phyloP scores from a whole-genome alignment of 371 early-diverging fungal genomes.

The Mortierella sp. region DNA sequence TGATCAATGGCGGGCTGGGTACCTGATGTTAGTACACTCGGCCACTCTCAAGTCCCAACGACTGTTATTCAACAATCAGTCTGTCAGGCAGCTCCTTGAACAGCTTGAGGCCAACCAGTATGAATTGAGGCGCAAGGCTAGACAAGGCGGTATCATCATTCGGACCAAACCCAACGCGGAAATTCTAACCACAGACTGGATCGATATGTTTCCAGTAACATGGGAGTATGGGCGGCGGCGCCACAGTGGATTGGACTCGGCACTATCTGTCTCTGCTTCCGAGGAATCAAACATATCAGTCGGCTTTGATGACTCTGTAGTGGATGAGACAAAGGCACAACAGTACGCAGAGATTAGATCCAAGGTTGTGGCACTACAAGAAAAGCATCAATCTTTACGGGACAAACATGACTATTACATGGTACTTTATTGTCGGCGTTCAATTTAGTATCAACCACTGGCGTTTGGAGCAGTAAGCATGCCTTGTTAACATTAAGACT shows the following conservation, averaged over 20 bases:
- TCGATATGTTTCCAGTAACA: conserved; percentile 42
- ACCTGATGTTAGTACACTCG: conserved; percentile 19
- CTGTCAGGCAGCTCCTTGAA: conserved; percentile 41
- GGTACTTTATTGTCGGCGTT: conserved; percentile 10
- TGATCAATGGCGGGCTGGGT: no score
- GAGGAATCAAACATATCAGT: neutral
- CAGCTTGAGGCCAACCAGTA: conserved; percentile 38
- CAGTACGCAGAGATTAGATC: conserved; percentile 35
- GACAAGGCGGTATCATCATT: conserved; percentile 43
- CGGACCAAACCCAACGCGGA: conserved; percentile 38
- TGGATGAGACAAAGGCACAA: conserved; percentile 9
- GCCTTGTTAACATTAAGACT: no score
- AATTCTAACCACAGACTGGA: conserved; percentile 33
- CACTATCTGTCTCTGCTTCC: conserved; percentile 9
- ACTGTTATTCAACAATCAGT: conserved; percentile 35
- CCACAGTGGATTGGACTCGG: neutral
- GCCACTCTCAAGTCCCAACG: conserved; percentile 32
- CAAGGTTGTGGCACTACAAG: conserved; percentile 30
- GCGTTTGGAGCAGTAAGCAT: no score
- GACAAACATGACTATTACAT: conserved; percentile 44
- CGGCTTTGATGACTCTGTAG: neutral
- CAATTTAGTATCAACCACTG: no score
- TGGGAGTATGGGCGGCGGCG: conserved; percentile 27
- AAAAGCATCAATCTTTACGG: conserved; percentile 17
- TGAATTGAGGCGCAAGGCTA: conserved; percentile 27